Conservation (phyloP, 805 yeast species). For the Zygoascus biomembranicola region DNA sequence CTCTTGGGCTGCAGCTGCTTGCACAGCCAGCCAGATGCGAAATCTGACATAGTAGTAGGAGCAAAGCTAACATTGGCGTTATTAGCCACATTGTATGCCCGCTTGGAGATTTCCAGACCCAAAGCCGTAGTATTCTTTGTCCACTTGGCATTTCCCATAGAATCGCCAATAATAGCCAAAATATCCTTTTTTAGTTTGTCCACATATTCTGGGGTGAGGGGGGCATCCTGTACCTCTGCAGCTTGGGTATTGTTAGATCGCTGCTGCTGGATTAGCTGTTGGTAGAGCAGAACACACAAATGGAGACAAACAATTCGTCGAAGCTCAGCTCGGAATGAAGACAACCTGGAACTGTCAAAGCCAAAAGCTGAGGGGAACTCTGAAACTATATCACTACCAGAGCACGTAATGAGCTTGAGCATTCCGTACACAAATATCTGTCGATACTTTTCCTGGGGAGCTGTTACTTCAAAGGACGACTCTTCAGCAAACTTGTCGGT, state of each 20-base stretch:
- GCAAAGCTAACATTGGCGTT: constrained; percentile 17
- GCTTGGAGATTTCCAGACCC: constrained; percentile 55
- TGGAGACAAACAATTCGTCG: constrained; percentile 77
- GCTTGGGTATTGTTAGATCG: constrained; percentile 28
- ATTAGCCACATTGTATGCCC: constrained; percentile 13
- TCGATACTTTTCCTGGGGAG: constrained; percentile 15
- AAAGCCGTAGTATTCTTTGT: constrained; percentile 70
- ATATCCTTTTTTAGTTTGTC: constrained; percentile 58
- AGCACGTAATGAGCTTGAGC: constrained; percentile 57
- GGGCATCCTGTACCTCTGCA: constrained; percentile 16
- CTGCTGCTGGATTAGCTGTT: constrained; percentile 39
- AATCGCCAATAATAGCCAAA: constrained; percentile 72
- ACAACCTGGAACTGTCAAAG: constrained; percentile 75
- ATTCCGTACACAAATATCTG: constrained; percentile 18
- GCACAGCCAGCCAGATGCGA: constrained; percentile 70
- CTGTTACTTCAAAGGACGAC: constrained; percentile 1
- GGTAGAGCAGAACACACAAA: constrained; percentile 62
- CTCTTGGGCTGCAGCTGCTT: constrained; percentile 82
- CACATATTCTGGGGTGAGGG: constrained; percentile 23
- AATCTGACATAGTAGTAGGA: constrained; percentile 41
- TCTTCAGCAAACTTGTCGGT: constrained; percentile 10
- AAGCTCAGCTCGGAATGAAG: constrained; percentile 73
- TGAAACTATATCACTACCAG: constrained; percentile 56
- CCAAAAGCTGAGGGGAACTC: constrained; percentile 79
- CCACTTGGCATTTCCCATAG: constrained; percentile 85